Conservation (phyloP, 2,329 filamentous ascomycete genomes). For the Sporothrix brunneoviolacea region DNA sequence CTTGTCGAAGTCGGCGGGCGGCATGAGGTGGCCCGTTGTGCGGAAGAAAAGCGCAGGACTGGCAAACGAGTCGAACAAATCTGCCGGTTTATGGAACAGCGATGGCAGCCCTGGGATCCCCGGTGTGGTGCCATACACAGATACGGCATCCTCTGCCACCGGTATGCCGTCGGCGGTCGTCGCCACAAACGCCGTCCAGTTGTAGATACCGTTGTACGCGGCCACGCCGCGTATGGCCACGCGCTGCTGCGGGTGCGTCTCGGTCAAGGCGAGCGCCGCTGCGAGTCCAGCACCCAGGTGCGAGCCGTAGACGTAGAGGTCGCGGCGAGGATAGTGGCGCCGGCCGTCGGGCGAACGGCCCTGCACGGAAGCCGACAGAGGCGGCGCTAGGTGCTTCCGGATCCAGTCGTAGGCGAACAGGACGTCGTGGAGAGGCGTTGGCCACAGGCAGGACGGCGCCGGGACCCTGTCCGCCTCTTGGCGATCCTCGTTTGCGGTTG, state of each 20-base stretch:
- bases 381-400: conserved; percentile 35
- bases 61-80: conserved; percentile 54
- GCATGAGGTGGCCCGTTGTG: conserved; percentile 40
- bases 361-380: conserved; percentile 6
- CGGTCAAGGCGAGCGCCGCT: conserved; percentile 50
- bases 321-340: conserved; percentile 27
- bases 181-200: conserved; percentile 52
- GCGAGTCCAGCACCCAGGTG: conserved; percentile 53
- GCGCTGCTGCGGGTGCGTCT: conserved; percentile 36
- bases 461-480: background rate
- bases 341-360: background rate
- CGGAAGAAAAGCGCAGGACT: conserved; percentile 55
- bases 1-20: conserved; percentile 26
- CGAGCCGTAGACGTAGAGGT: conserved; percentile 48
- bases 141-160: conserved; percentile 26
- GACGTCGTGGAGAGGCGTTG: conserved; percentile 51
- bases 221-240: conserved; percentile 48
- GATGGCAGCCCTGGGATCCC: conserved; percentile 10
- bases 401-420: conserved; percentile 50
- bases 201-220: conserved; percentile 55
- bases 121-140: conserved; percentile 27
- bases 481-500: background rate
- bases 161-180: conserved; percentile 12
- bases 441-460: conserved; percentile 39
- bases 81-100: conserved; percentile 42